These are phyloP conservation scores for Alternaria alternata DNA, from an alignment of 2,329 filamentous ascomycete genomes.

Conservation along the genomic window DNA sequence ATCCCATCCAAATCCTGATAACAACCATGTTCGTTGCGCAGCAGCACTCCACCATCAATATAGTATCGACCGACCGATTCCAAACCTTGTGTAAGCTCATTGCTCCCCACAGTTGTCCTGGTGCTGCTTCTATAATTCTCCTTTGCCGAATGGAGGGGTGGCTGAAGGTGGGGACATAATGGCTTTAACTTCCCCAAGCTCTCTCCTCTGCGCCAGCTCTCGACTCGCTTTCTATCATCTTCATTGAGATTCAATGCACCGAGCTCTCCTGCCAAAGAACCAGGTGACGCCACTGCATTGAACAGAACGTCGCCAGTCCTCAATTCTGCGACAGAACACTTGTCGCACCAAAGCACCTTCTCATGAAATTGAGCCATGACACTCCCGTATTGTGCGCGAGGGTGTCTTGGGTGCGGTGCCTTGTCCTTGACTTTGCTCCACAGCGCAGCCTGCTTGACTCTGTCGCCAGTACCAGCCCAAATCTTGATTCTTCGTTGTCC, in stretches of 20 bases:
- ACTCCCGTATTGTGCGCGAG: not conserved
- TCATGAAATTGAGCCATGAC: not conserved
- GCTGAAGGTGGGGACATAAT: not conserved
- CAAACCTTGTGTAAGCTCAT: not conserved
- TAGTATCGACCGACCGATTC: not conserved
- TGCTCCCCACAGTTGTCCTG: not conserved
- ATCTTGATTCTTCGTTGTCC: not conserved
- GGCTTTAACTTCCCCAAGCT: not conserved
- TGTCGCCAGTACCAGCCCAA: not conserved
- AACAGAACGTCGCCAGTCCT: not conserved
- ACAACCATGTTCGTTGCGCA: not conserved
- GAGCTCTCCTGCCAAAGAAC: not conserved
- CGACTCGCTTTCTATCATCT: not conserved
- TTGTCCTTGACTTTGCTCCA: not conserved
- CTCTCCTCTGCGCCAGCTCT: not conserved
- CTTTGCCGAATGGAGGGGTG: not conserved
- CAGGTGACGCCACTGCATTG: not conserved
- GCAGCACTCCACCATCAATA: not conserved
- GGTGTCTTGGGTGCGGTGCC: not conserved
- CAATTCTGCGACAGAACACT: not conserved
- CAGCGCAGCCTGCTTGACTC: not conserved
- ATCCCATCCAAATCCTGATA: not conserved
- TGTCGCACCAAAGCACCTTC: not conserved
- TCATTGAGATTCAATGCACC: not conserved
- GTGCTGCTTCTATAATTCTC: not conserved